Conservation (phyloP, 2,329 filamentous ascomycete genomes). For the Diplodia corticola region DNA sequence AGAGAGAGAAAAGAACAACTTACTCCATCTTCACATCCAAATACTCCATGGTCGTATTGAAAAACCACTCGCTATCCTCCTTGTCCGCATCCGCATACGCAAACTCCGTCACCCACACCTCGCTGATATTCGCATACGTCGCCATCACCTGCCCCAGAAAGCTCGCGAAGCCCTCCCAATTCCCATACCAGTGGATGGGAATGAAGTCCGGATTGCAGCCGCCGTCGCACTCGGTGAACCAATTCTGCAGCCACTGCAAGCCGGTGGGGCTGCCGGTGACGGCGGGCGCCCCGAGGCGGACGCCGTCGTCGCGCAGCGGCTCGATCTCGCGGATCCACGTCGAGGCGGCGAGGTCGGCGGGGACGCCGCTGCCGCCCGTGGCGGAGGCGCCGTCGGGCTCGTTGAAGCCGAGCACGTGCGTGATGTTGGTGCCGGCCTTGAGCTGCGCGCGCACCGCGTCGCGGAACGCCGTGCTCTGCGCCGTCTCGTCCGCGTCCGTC, state of each 20-base stretch:
- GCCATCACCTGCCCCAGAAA: conserved; percentile 63
- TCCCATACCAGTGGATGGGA: conserved; percentile 59
- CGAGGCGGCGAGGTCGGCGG: conserved; percentile 61
- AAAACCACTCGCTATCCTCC: conserved; percentile 62
- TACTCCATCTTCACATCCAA: conserved; percentile 55
- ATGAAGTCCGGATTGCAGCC: conserved; percentile 52
- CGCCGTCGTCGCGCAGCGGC: conserved; percentile 63
- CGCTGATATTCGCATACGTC: conserved; percentile 49
- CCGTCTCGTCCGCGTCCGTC: conserved; percentile 36
- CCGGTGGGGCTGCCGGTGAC: conserved; percentile 64
- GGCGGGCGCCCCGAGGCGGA: conserved; percentile 70
- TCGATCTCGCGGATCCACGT: conserved; percentile 72
- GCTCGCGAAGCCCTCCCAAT: conserved; percentile 67
- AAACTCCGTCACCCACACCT: conserved; percentile 79
- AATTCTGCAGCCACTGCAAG: conserved; percentile 67
- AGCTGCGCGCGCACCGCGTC: conserved; percentile 59
- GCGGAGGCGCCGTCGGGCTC: conserved; percentile 65
- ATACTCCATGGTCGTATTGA: conserved; percentile 65
- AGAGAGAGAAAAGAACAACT: neutral
- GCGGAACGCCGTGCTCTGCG: conserved; percentile 60
- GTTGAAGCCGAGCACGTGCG: conserved; percentile 73
- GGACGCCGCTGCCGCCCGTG: conserved; percentile 64
- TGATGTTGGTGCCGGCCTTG: conserved; percentile 52
- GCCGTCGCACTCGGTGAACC: conserved; percentile 59
- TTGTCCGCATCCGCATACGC: conserved; percentile 61